Evolutionary conservation across 139 green algal genomes (phyloP).

Genomic region (Micromonas commoda): DNA sequence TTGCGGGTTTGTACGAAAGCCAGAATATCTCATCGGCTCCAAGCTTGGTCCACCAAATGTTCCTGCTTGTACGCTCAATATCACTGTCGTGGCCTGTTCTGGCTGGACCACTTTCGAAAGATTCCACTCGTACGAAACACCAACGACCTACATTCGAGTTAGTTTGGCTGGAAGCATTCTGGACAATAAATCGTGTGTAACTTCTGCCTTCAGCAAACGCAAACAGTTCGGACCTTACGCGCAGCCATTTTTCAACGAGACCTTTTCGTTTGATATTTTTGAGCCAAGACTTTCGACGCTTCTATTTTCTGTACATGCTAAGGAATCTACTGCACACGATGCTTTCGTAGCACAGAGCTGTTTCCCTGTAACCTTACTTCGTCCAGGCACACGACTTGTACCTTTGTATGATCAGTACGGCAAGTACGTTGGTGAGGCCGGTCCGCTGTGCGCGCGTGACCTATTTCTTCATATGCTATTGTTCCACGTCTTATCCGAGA

Average conservation of each 20-base stretch:
- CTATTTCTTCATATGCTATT: background rate
- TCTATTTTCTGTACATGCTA: background rate
- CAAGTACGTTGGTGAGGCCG: background rate
- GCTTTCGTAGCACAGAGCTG: background rate
- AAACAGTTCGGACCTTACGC: background rate
- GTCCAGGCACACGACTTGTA: background rate
- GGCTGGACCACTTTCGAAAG: constrained; percentile 9
- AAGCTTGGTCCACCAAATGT: background rate
- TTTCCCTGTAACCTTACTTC: background rate
- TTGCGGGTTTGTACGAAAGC: constrained; percentile 34
- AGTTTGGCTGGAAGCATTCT: background rate
- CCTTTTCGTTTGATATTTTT: background rate
- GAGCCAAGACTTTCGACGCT: background rate
- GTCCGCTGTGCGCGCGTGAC: too few relatives aligned
- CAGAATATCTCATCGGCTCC: background rate
- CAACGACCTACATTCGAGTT: background rate
- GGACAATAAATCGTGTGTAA: background rate
- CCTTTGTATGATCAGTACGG: background rate
- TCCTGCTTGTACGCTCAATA: background rate
- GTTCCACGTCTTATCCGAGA: too few relatives aligned
- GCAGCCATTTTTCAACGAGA: constrained; percentile 20
- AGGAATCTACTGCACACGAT: background rate
- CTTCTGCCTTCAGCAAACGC: background rate
- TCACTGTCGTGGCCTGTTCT: background rate
- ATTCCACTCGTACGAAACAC: background rate